phyloP scores from a whole-genome alignment of 768 basidiomycete species.

The Termitomyces sp. region DNA sequence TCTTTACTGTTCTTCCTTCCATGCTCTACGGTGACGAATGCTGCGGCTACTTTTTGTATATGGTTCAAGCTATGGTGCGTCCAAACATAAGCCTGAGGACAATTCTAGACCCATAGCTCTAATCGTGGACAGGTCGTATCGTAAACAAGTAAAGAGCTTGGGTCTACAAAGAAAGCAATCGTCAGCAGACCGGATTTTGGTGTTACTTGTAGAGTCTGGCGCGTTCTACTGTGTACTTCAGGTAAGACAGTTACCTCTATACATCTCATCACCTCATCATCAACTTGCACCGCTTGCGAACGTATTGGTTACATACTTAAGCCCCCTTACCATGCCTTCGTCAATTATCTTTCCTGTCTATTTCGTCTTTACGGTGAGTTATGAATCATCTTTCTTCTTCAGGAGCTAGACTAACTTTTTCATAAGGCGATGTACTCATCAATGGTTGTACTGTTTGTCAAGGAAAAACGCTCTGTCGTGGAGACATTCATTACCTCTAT shows the following conservation, averaged over 20 bases:
- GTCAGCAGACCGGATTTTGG: background rate
- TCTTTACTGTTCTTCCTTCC: background rate
- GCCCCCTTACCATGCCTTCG: background rate
- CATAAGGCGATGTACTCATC: too few species aligned
- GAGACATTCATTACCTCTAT: too few species aligned
- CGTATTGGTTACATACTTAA: background rate
- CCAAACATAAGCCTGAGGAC: too few species aligned
- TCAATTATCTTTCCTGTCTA: constrained; percentile 3
- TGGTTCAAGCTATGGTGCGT: background rate
- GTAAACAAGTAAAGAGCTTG: background rate
- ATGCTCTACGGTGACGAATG: background rate
- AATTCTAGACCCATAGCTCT: background rate
- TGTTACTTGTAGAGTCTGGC: constrained; percentile 3
- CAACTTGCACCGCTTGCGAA: background rate
- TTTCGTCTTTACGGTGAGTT: background rate
- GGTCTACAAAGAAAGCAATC: background rate
- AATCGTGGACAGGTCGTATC: background rate
- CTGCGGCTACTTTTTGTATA: background rate
- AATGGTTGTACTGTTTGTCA: too few species aligned
- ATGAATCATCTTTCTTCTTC: too few species aligned
- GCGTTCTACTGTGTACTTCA: background rate
- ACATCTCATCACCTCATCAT: background rate
- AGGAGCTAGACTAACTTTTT: too few species aligned
- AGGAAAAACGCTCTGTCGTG: too few species aligned
- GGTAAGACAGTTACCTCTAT: background rate